Conservation (phyloP, 1,284 basidiomycete genomes). For the Ganoderma multipileum region DNA sequence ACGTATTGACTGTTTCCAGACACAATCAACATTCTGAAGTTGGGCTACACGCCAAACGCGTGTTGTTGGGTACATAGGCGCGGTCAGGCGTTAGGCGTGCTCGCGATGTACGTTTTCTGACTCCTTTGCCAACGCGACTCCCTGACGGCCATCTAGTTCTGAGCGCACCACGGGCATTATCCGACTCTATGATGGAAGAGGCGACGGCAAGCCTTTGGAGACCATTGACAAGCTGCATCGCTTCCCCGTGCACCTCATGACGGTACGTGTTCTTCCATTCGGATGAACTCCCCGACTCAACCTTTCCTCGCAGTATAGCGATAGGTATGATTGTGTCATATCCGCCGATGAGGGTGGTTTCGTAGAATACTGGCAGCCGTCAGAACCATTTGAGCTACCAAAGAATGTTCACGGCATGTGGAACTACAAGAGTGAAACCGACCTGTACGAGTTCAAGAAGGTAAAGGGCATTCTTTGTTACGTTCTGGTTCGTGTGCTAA, state of each 20-base stretch:
- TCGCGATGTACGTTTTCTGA: slow-evolving; percentile 77
- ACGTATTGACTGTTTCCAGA: slow-evolving; percentile 56
- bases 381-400: slow-evolving; percentile 86
- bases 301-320: slow-evolving; percentile 74
- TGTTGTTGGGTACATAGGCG: slow-evolving; percentile 94
- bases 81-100: slow-evolving; percentile 86
- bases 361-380: slow-evolving; percentile 95
- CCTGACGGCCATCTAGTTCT: slow-evolving; percentile 59
- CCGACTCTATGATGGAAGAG: slow-evolving; percentile 92
- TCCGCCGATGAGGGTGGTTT: slow-evolving; percentile 96
- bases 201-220: slow-evolving; percentile 79
- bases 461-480: slow-evolving; percentile 45
- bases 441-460: slow-evolving; percentile 99
- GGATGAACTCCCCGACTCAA: slow-evolving; percentile 2
- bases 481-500: neutral
- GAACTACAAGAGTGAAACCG: slow-evolving; percentile 91
- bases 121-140: slow-evolving; percentile 17
- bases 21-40: slow-evolving; percentile 98
- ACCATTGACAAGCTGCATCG: slow-evolving; percentile 82
- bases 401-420: slow-evolving; percentile 83
- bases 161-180: slow-evolving; percentile 81
- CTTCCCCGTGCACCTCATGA: slow-evolving; percentile 90
- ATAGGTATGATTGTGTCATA: slow-evolving; percentile 89
- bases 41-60: slow-evolving; percentile 84
- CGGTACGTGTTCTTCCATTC: slow-evolving; percentile 59